A percentile compares a stretch with the other conserved stretches of the same genome.
Evolutionary conservation across 2,329 filamentous ascomycete genomes (phyloP).

Genomic region (Neocatenulostroma microsporum): DNA sequence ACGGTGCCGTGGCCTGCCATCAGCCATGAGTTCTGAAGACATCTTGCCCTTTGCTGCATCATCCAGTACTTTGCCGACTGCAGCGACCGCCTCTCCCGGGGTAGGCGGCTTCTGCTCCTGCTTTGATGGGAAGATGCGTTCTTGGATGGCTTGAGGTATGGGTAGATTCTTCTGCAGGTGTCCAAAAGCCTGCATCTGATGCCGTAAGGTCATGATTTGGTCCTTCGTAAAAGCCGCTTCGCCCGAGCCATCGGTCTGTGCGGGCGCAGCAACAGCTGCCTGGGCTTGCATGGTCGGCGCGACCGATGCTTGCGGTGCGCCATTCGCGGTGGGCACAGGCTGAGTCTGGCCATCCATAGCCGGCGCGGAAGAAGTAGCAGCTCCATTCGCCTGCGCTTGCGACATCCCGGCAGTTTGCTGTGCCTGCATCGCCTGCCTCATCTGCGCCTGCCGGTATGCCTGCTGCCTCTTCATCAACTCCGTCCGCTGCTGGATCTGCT

Average conservation of each 20-base stretch:
- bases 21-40: constrained; percentile 5
- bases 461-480: constrained; percentile 44
- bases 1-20: constrained; percentile 32
- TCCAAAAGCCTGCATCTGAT: constrained; percentile 89
- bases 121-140: constrained; percentile 70
- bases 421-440: constrained; percentile 39
- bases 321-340: constrained; percentile 11
- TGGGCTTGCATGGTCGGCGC: constrained; percentile 12
- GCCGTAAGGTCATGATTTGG: constrained; percentile 68
- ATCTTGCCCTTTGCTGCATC: constrained; percentile 36
- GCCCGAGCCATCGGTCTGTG: constrained; percentile 13
- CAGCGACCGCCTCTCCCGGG: constrained; percentile 34
- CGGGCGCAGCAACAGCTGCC: constrained; percentile 14
- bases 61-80: constrained; percentile 46
- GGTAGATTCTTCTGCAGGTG: constrained; percentile 79
- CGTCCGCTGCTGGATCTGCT: constrained; percentile 52
- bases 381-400: constrained; percentile 43
- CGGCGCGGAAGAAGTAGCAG: constrained; percentile 34
- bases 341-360: constrained; percentile 8
- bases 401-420: constrained; percentile 30
- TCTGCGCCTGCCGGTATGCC: constrained; percentile 31
- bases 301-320: constrained; percentile 12
- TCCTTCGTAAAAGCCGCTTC: constrained; percentile 54
- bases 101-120: constrained; percentile 47
- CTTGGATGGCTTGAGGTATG: constrained; percentile 69